A percentile compares a stretch with the other conserved stretches of the same genome.
Conservation (phyloP, 2,329 filamentous ascomycete species). For the Lachnellula subtilissima region DNA sequence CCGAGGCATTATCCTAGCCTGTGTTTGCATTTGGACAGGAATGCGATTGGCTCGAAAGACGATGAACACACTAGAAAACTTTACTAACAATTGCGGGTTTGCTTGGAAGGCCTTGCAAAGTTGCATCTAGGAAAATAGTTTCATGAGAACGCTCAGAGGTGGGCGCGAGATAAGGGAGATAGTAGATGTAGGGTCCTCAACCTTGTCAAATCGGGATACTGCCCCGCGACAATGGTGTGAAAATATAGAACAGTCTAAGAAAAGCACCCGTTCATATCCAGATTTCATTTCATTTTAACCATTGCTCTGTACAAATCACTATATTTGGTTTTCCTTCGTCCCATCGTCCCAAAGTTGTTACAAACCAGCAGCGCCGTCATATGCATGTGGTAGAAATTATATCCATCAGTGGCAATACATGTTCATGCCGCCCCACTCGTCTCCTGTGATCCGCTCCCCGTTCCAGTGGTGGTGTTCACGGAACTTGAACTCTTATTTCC, state of each 20-base stretch:
- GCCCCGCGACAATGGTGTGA: not conserved
- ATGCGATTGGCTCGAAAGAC: not conserved
- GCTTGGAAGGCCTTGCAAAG: not conserved
- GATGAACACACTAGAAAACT: not conserved
- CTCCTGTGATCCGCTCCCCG: conserved; percentile 20
- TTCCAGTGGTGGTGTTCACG: conserved; percentile 11
- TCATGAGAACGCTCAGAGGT: not conserved
- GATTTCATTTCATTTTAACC: not conserved
- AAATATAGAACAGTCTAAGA: not conserved
- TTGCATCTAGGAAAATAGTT: not conserved
- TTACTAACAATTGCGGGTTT: not conserved
- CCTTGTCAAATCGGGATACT: too few species aligned
- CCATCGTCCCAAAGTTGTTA: not conserved
- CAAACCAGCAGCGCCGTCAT: conserved; percentile 6
- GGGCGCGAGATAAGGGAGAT: too few species aligned
- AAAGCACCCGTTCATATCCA: not conserved
- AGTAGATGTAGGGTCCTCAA: too few species aligned
- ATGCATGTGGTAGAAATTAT: conserved; percentile 8
- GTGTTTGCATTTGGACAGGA: not conserved
- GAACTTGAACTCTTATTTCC: conserved; percentile 43
- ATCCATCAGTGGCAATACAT: not conserved
- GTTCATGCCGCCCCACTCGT: conserved; percentile 15
- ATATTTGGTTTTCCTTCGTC: not conserved
- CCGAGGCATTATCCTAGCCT: conserved; percentile 14
- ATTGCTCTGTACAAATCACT: not conserved